Conservation (phyloP, 75 land plant genomes). For the Larix kaempferi region DNA sequence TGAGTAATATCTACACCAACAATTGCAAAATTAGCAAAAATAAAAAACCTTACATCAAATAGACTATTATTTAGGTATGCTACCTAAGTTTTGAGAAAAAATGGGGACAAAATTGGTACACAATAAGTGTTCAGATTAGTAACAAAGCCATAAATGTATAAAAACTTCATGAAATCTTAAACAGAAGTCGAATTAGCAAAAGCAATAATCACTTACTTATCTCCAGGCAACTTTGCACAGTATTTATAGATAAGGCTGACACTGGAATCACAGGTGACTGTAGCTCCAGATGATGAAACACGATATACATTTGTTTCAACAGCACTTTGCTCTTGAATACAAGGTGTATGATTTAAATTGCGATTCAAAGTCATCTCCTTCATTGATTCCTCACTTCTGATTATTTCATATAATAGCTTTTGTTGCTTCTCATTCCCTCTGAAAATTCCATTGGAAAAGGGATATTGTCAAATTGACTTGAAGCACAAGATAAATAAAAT, state of each 20-base stretch:
- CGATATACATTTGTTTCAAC: slow-evolving; percentile 22
- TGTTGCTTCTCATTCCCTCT: slow-evolving; percentile 69
- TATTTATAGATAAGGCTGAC: slow-evolving; percentile 57
- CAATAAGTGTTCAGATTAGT: not conserved
- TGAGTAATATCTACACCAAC: slow-evolving; percentile 48
- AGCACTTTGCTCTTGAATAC: slow-evolving; percentile 9
- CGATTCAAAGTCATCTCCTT: slow-evolving; percentile 39
- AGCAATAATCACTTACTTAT: slow-evolving; percentile 38
- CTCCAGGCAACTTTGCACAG: slow-evolving; percentile 74
- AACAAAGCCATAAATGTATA: not conserved
- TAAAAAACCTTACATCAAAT: not conserved
- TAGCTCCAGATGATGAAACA: slow-evolving; percentile 68
- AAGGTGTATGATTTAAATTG: slow-evolving; percentile 17
- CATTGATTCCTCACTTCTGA: slow-evolving; percentile 65
- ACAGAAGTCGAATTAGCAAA: not conserved
- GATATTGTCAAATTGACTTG: too few species aligned
- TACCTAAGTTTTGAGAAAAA: too few species aligned
- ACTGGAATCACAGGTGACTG: slow-evolving; percentile 55
- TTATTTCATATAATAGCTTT: slow-evolving; percentile 43
- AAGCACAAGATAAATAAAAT: too few species aligned
- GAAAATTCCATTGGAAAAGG: not conserved
- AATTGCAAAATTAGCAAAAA: not conserved
- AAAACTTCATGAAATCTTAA: not conserved
- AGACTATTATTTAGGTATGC: not conserved
- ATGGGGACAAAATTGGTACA: too few species aligned